phyloP scores from a whole-genome alignment of 2,329 filamentous ascomycete genomes.

The Diaporthe sp. region DNA sequence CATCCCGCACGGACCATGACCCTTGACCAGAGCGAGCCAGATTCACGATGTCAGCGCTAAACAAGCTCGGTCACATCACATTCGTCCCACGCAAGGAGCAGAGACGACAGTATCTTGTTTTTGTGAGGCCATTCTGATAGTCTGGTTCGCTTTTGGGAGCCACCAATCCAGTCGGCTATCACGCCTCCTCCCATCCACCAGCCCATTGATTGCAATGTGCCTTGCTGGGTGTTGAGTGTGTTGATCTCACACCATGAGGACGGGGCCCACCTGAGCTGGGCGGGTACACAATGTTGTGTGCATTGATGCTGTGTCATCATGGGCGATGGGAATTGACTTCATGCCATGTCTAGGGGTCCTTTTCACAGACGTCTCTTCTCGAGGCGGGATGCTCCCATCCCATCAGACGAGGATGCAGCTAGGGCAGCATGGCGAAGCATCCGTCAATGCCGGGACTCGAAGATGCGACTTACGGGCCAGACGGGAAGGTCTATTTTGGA shows the following conservation, averaged over 20 bases:
- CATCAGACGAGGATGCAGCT: slow-evolving; percentile 18
- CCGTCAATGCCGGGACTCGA: slow-evolving; percentile 6
- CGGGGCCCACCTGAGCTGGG: background rate
- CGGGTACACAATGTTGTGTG: background rate
- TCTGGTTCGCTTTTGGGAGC: slow-evolving; percentile 28
- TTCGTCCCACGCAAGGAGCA: background rate
- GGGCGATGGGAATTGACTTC: background rate
- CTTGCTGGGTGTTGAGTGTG: background rate
- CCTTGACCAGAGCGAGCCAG: background rate
- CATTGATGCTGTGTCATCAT: background rate
- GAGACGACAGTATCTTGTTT: background rate
- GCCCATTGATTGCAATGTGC: slow-evolving; percentile 20
- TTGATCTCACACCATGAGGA: background rate
- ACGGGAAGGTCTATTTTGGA: background rate
- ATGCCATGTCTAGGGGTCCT: background rate
- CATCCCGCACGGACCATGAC: background rate
- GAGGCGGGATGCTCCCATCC: background rate
- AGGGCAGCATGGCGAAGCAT: background rate
- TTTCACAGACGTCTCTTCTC: background rate
- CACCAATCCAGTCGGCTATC: slow-evolving; percentile 31
- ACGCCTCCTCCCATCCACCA: slow-evolving; percentile 20
- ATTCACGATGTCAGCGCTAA: slow-evolving; percentile 20
- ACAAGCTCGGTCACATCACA: slow-evolving; percentile 23
- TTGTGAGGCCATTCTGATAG: background rate
- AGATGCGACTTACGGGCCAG: background rate